Conservation (phyloP, 257 asterid species). For the Ligustrum vulgare region DNA sequence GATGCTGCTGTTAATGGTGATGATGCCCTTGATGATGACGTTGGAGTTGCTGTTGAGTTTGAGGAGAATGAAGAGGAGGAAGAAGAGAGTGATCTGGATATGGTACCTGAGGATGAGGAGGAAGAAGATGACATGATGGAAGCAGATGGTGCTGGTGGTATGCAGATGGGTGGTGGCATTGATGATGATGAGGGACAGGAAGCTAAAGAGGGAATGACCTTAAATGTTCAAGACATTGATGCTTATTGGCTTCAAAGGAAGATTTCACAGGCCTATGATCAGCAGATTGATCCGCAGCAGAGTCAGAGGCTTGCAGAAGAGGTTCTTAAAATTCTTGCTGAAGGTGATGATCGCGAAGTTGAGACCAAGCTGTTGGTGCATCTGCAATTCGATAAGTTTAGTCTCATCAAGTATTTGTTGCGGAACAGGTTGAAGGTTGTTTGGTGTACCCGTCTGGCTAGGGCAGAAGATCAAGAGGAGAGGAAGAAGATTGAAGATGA, state of each 20-base stretch:
- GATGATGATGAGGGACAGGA: conserved; percentile 15
- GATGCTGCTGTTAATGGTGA: conserved; percentile 13
- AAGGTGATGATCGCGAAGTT: conserved; percentile 18
- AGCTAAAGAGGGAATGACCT: conserved; percentile 16
- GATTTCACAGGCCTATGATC: conserved; percentile 18
- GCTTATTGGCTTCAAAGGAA: conserved; percentile 24
- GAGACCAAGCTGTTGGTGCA: conserved; percentile 22
- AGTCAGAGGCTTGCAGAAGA: conserved; percentile 19
- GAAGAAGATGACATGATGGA: conserved; percentile 1
- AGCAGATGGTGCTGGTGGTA: conserved; percentile 3
- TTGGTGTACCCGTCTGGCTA: conserved; percentile 1
- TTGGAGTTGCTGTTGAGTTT: conserved; percentile 23
- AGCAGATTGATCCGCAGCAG: conserved; percentile 22
- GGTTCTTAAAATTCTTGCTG: conserved; percentile 19
- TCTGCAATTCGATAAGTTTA: conserved; percentile 11
- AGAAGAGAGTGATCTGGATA: conserved; percentile 20
- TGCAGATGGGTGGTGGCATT: conserved; percentile 16
- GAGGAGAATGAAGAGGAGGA: conserved; percentile 22
- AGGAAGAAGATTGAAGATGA: conserved; percentile 2
- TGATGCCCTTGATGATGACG: conserved; percentile 23
- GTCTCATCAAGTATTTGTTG: conserved; percentile 18
- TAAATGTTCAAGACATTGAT: conserved; percentile 20
- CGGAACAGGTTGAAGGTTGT: conserved; percentile 20
- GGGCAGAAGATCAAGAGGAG: conserved; percentile 7
- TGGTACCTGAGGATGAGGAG: conserved; percentile 10